Conservation (phyloP, 2,329 filamentous ascomycete species). For the Parascedosporium putredinis region DNA sequence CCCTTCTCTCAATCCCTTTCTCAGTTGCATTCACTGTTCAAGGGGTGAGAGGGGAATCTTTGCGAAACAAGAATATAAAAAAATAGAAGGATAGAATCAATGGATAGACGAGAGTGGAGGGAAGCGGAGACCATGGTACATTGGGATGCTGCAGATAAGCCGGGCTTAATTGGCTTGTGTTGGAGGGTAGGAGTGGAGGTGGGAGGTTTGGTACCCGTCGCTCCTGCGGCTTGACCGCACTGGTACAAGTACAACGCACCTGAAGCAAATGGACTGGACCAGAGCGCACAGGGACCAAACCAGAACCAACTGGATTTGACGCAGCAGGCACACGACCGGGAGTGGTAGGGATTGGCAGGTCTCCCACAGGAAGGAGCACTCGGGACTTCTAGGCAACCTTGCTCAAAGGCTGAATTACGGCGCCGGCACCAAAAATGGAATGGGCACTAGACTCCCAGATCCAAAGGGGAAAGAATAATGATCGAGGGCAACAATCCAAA, state of each 20-base stretch:
- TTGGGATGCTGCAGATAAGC: background rate
- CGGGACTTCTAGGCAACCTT: background rate
- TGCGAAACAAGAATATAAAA: background rate
- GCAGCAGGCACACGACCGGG: background rate
- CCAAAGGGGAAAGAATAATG: background rate
- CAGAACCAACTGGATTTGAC: background rate
- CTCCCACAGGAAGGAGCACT: too few relatives aligned
- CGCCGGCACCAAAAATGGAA: background rate
- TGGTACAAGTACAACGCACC: background rate
- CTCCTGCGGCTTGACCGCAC: background rate
- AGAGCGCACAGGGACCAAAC: background rate
- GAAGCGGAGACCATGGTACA: background rate
- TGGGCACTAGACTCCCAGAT: background rate
- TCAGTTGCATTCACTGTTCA: too few relatives aligned
- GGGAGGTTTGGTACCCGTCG: conserved; percentile 5
- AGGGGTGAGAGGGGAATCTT: background rate
- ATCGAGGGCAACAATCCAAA: too few relatives aligned
- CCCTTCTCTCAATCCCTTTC: too few relatives aligned
- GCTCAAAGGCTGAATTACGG: background rate
- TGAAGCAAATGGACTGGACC: background rate
- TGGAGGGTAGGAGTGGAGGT: too few relatives aligned
- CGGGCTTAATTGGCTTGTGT: background rate
- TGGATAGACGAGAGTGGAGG: conserved; percentile 3
- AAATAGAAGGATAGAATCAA: background rate
- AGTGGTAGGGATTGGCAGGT: background rate